phyloP scores from a whole-genome alignment of 768 basidiomycete species.

The Lactifluus piperatus region DNA sequence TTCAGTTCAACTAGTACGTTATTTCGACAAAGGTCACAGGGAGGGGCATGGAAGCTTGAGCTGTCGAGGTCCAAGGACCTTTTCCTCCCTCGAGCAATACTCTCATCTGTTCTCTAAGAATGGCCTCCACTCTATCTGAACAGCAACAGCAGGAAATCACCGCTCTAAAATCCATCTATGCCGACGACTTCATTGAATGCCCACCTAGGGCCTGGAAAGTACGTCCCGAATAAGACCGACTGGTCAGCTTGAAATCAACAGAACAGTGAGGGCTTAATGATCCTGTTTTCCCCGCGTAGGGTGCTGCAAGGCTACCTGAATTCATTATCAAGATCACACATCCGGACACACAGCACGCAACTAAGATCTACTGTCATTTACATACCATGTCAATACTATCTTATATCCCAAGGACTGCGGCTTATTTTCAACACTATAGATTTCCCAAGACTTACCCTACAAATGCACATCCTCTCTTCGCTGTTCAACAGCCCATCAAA shows the following conservation, averaged over 20 bases:
- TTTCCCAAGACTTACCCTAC: constrained; percentile 80
- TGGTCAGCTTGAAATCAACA: background rate
- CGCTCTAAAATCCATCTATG: constrained; percentile 73
- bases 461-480: constrained; percentile 58
- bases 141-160: constrained; percentile 63
- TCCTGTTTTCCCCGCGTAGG: constrained; percentile 31
- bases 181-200: constrained; percentile 62
- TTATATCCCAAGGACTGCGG: background rate
- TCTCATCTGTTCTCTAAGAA: constrained; percentile 27
- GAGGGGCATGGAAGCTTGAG: constrained; percentile 61
- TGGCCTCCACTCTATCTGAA: constrained; percentile 68
- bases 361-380: constrained; percentile 56
- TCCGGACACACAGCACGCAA: constrained; percentile 46
- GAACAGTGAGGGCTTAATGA: constrained; percentile 4
- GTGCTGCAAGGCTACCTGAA: constrained; percentile 60
- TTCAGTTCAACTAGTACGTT: background rate
- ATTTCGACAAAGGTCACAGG: background rate
- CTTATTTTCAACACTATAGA: constrained; percentile 29
- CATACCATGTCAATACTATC: constrained; percentile 53
- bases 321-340: constrained; percentile 68
- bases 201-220: constrained; percentile 84
- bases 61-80: constrained; percentile 61
- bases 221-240: constrained; percentile 11
- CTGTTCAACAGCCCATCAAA: constrained; percentile 53
- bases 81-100: constrained; percentile 47